Percentiles rank a stretch among this genome's conserved stretches.
Evolutionary conservation across 2,329 filamentous ascomycete genomes (phyloP).

Genomic region (Hymenoscyphus repandus): DNA sequence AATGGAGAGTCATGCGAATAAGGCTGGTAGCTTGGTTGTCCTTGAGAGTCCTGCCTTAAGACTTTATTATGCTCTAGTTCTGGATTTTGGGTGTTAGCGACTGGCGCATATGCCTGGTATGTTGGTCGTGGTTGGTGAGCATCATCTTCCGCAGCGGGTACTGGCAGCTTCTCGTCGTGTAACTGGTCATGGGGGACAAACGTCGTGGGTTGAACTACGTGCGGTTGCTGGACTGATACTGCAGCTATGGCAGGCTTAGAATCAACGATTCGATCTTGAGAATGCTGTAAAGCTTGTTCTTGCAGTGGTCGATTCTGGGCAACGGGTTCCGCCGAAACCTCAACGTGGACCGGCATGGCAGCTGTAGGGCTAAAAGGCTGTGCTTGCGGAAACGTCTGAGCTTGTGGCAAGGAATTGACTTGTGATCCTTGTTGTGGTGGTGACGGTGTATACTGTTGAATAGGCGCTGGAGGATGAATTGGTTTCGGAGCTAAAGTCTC

Average conservation of each 20-base stretch:
- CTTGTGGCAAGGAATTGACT: background rate
- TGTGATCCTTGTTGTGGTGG: background rate
- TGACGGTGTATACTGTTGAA: background rate
- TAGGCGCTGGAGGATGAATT: constrained; percentile 1
- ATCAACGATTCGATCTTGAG: background rate
- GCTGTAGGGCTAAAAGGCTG: background rate
- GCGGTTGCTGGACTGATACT: background rate
- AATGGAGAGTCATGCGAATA: background rate
- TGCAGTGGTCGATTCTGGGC: background rate
- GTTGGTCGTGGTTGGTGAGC: background rate
- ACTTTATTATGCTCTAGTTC: background rate
- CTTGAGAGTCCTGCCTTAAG: background rate
- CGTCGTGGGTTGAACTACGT: background rate
- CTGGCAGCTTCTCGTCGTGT: background rate
- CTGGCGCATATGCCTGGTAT: constrained; percentile 2
- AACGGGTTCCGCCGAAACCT: background rate
- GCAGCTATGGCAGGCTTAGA: background rate
- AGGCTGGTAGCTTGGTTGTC: background rate
- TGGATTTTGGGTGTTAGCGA: background rate
- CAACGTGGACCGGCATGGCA: background rate
- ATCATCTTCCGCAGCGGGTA: background rate
- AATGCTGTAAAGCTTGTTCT: background rate
- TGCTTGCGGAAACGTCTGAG: background rate
- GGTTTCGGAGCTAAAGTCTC: constrained; percentile 3
- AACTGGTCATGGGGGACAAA: background rate